Conservation (phyloP, 2,329 filamentous ascomycete species). For the Magnaporthales sp. region DNA sequence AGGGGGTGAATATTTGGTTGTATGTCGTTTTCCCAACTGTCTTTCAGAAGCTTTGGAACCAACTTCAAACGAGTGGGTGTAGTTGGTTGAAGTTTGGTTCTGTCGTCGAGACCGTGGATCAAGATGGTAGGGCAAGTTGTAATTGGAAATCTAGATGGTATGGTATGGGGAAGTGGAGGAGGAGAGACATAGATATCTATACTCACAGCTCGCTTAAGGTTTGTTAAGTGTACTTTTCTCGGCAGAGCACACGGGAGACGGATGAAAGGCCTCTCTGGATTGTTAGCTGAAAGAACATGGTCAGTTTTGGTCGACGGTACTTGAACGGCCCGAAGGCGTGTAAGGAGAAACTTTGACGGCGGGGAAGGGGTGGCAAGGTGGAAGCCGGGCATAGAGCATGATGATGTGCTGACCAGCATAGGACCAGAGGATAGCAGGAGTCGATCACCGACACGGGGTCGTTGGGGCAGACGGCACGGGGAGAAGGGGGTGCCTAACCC, state of each 20-base stretch:
- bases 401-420: conserved; percentile 27
- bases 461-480: conserved; percentile 24
- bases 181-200: conserved; percentile 22
- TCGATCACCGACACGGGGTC: conserved; percentile 24
- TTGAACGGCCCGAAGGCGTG: conserved; percentile 27
- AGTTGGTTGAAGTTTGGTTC: conserved; percentile 32
- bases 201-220: conserved; percentile 9
- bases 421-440: conserved; percentile 26
- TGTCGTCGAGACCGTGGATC: conserved; percentile 14
- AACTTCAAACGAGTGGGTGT: conserved; percentile 33
- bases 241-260: conserved; percentile 18
- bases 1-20: not conserved
- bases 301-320: conserved; percentile 19
- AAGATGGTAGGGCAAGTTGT: conserved; percentile 11
- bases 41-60: conserved; percentile 7
- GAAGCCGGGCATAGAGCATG: conserved; percentile 25
- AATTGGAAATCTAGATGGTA: conserved; percentile 8
- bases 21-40: not conserved
- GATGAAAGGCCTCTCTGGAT: conserved; percentile 7
- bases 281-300: not conserved
- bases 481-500: not conserved
- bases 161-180: conserved; percentile 14
- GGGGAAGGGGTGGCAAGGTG: conserved; percentile 13
- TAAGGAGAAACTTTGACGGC: conserved; percentile 20
- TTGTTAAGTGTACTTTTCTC: not conserved